Evolutionary conservation across 345 rosid species (phyloP).

Genomic region (Melastoma malabathricum): DNA sequence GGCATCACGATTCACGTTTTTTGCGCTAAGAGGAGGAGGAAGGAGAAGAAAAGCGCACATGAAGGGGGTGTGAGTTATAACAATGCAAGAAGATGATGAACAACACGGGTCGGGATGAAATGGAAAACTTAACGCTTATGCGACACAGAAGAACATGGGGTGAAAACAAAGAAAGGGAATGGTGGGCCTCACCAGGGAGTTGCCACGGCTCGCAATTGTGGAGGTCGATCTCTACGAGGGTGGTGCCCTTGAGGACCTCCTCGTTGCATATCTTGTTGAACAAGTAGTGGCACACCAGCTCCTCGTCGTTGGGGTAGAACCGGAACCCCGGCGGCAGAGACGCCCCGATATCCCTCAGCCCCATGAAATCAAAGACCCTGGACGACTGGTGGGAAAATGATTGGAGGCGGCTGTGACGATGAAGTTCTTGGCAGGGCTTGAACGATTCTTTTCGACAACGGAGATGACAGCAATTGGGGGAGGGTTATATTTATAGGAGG

Average conservation of each 20-base stretch:
- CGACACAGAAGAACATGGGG: background rate
- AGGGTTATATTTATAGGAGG: too few species aligned
- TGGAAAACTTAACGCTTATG: background rate
- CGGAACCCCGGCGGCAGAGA: slow-evolving; percentile 93
- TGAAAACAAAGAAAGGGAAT: background rate
- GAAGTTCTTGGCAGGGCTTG: too few species aligned
- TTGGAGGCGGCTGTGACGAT: too few species aligned
- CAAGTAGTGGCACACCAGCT: slow-evolving; percentile 91
- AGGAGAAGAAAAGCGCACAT: too few species aligned
- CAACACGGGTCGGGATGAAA: background rate
- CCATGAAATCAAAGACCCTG: slow-evolving; percentile 21
- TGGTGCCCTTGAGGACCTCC: slow-evolving; percentile 48
- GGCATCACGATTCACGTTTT: too few species aligned
- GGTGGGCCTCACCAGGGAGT: slow-evolving; percentile 61
- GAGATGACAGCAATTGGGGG: too few species aligned
- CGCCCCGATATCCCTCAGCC: slow-evolving; percentile 87
- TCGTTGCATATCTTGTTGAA: slow-evolving; percentile 65
- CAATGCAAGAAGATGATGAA: background rate
- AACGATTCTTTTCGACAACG: too few species aligned
- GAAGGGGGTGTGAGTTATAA: background rate
- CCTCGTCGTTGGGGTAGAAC: slow-evolving; percentile 95
- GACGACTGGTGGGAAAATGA: too few species aligned
- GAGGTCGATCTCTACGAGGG: slow-evolving; percentile 80
- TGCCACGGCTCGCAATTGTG: slow-evolving; percentile 99
- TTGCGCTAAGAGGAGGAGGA: too few species aligned